Conservation (phyloP, 768 basidiomycete species). For the Russula virescens region DNA sequence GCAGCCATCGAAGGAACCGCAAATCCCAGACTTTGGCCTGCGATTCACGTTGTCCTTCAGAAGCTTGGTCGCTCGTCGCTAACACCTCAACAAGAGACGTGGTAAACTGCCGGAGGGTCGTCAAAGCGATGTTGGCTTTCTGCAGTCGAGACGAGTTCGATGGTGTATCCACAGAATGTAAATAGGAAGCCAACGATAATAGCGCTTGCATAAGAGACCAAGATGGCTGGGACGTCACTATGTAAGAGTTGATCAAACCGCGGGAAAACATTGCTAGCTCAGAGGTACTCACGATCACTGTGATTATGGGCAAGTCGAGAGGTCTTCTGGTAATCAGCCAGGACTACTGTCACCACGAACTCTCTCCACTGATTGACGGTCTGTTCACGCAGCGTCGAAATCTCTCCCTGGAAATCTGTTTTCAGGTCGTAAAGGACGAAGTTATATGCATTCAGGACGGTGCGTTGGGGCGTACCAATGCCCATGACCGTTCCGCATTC, state of each 20-base stretch:
- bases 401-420: conserved; percentile 5
- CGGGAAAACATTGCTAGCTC: not conserved
- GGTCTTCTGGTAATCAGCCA: conserved; percentile 11
- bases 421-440: not conserved
- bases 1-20: conserved; percentile 13
- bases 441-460: not conserved
- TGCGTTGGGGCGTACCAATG: conserved; percentile 9
- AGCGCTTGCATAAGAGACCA: conserved; percentile 17
- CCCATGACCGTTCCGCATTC: not conserved
- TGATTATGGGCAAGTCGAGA: not conserved
- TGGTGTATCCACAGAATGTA: conserved; percentile 8
- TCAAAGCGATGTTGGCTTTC: conserved; percentile 3
- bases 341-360: conserved; percentile 2
- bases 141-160: not conserved
- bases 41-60: not conserved
- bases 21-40: conserved; percentile 6
- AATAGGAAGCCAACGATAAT: conserved; percentile 2
- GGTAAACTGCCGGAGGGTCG: not conserved
- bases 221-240: conserved; percentile 4
- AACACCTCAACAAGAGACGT: conserved; percentile 6
- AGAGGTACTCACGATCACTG: not conserved
- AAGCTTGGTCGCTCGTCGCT: not conserved
- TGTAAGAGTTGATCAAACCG: not conserved
- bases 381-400: conserved; percentile 5
- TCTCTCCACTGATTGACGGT: conserved; percentile 9